Evolutionary conservation across 805 yeast genomes (phyloP).

Genomic region (Saitoella complicata): DNA sequence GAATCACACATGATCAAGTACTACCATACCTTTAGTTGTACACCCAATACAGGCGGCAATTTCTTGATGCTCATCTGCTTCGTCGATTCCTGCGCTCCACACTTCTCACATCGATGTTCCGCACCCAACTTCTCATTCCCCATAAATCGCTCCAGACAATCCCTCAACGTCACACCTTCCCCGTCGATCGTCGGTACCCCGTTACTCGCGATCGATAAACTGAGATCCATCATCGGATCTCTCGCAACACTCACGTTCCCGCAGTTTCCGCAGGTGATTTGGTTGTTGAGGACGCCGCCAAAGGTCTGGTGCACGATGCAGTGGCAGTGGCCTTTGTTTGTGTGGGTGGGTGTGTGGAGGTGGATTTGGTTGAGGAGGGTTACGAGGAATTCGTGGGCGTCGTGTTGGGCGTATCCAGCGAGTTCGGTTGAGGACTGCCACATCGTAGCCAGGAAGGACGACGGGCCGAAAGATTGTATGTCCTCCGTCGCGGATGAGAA

Average conservation of each 20-base stretch:
- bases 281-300: slow-evolving; percentile 67
- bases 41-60: slow-evolving; percentile 61
- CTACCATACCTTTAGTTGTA: slow-evolving; percentile 70
- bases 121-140: too few relatives aligned
- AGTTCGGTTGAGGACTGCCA: slow-evolving; percentile 73
- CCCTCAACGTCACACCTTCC: slow-evolving; percentile 16
- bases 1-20: too few relatives aligned
- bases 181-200: background rate
- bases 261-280: slow-evolving; percentile 61
- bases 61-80: slow-evolving; percentile 55
- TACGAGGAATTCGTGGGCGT: slow-evolving; percentile 97
- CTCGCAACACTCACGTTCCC: slow-evolving; percentile 45
- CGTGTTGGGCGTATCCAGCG: slow-evolving; percentile 95
- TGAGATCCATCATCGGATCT: slow-evolving; percentile 82
- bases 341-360: slow-evolving; percentile 11
- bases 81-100: slow-evolving; percentile 37
- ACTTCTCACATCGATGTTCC: background rate
- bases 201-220: slow-evolving; percentile 47
- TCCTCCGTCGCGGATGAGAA: background rate
- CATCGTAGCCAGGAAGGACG: slow-evolving; percentile 64
- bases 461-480: slow-evolving; percentile 54
- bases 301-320: slow-evolving; percentile 77
- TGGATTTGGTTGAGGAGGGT: slow-evolving; percentile 78
- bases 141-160: slow-evolving; percentile 12
- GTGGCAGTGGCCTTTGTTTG: slow-evolving; percentile 30